Evolutionary conservation across 2,329 filamentous ascomycete genomes (phyloP).

Genomic region (Colletotrichum sp.): DNA sequence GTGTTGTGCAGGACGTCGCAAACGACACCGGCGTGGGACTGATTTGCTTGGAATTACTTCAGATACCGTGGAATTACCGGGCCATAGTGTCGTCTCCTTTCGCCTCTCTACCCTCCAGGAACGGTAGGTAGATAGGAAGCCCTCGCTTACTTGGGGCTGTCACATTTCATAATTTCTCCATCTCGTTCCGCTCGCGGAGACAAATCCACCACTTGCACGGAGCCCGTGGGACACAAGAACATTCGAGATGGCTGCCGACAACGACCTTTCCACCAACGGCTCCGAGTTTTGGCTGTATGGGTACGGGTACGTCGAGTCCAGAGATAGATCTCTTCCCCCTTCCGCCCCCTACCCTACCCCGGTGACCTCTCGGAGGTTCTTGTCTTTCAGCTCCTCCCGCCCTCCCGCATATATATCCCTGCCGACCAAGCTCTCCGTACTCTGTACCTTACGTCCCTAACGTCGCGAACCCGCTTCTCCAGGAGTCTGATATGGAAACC

Average conservation of each 20-base stretch:
- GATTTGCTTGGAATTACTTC: not conserved
- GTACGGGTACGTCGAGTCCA: slow-evolving; percentile 73
- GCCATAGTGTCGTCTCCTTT: not conserved
- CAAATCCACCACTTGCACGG: not conserved
- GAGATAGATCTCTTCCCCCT: not conserved
- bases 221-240: not conserved
- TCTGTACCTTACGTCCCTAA: not conserved
- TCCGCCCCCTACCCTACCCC: not conserved
- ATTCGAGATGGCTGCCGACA: slow-evolving; percentile 40
- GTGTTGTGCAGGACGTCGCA: not conserved
- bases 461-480: not conserved
- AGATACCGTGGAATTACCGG: not conserved
- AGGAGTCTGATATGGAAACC: slow-evolving; percentile 98
- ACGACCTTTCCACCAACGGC: slow-evolving; percentile 33
- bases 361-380: not conserved
- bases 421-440: not conserved
- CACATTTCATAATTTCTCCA: not conserved
- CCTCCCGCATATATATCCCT: slow-evolving; percentile 7
- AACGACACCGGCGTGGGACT: not conserved
- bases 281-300: slow-evolving; percentile 95
- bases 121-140: not conserved
- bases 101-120: not conserved
- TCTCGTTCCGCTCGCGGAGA: not conserved
- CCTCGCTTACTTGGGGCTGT: not conserved
- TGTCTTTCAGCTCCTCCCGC: not conserved